phyloP scores from a whole-genome alignment of 176 grass and related monocot genomes.

The Raddia guianensis region DNA sequence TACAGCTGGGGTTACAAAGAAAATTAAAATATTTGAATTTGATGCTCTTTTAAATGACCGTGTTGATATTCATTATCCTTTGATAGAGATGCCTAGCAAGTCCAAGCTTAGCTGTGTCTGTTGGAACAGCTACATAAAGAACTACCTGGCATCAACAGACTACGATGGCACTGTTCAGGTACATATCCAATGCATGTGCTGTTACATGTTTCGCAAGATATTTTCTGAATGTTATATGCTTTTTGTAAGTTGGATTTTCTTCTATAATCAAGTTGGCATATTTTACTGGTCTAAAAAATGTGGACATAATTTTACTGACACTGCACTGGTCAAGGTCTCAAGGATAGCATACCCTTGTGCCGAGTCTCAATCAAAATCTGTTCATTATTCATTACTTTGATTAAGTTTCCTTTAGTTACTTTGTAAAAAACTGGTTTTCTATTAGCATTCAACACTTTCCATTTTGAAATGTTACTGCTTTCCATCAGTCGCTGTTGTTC shows the following conservation, averaged over 20 bases:
- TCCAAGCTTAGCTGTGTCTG: conserved; percentile 84
- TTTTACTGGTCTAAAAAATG: background rate
- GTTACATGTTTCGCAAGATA: conserved; percentile 20
- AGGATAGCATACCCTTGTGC: conserved; percentile 25
- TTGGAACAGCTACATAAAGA: conserved; percentile 99
- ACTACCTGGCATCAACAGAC: conserved; percentile 93
- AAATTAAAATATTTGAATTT: conserved; percentile 99
- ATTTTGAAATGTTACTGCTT: background rate
- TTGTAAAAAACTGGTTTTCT: conserved; percentile 2
- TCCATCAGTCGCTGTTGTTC: background rate
- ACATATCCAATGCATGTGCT: conserved; percentile 25
- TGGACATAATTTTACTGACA: background rate
- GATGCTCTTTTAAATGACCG: conserved; percentile 77
- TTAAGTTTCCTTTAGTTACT: background rate
- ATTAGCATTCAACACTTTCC: background rate
- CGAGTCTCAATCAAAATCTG: conserved; percentile 14
- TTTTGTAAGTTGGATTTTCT: conserved; percentile 15
- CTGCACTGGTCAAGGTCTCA: conserved; percentile 11
- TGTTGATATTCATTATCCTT: conserved; percentile 91
- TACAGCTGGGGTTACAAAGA: conserved; percentile 93
- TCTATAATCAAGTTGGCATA: conserved; percentile 3
- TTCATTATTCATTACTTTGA: background rate
- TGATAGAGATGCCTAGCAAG: conserved; percentile 90
- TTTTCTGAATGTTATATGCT: background rate
- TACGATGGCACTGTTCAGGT: conserved; percentile 96